Evolutionary conservation across 192 early-diverging fungal species (phyloP), one percentile per base, ranked within the genome.

Genomic region (Gaertneriomyces sp.): DNA sequence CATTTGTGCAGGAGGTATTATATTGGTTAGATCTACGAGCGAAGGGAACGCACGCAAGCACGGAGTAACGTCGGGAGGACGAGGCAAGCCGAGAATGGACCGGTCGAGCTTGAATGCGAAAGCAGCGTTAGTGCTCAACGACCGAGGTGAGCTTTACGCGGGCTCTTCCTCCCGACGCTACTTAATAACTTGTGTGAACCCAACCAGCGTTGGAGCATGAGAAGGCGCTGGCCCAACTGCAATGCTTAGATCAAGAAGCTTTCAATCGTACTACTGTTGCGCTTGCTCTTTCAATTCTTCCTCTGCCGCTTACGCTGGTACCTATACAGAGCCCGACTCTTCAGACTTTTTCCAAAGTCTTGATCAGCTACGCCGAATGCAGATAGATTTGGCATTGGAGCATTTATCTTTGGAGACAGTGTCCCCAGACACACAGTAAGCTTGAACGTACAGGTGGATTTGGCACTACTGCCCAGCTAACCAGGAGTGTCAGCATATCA

Each of bases 351-450:
- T 70, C 19, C 47, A 50, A 40, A 56, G 49, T 42, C 47, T 70
- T 9, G 69, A 70, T 38, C 52, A 63, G 38, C 60, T 70, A 5
- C 51, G 69, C 20, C 38, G 57, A 41, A 57, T 70, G 69, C 69
- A 70, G 43, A 70, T 70, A 41, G 60, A 70, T 38, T 40, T 70
- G 9, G 69, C 69, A 6, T 19, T 70, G 7, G 69, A 70, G 52
- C 69, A 70, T 45, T 42, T 70, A 19, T 45, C 54, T 17, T 38
- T 70, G 7, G 69, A 54, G 20, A 63, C 44, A 41, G 51, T 69
- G n/a, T 60, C 58, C 14, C 20, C 60, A 9, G 58, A 69, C 7
- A 17, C n/a, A 53, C 14, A 54, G 46, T 52, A 25, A 50, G 49
- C 53, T 6, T 25, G 1, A 4, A 25, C 11, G 8, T 2, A 8